Evolutionary conservation across 2,329 filamentous ascomycete genomes (phyloP).

Genomic region (Aspergillus awamori): DNA sequence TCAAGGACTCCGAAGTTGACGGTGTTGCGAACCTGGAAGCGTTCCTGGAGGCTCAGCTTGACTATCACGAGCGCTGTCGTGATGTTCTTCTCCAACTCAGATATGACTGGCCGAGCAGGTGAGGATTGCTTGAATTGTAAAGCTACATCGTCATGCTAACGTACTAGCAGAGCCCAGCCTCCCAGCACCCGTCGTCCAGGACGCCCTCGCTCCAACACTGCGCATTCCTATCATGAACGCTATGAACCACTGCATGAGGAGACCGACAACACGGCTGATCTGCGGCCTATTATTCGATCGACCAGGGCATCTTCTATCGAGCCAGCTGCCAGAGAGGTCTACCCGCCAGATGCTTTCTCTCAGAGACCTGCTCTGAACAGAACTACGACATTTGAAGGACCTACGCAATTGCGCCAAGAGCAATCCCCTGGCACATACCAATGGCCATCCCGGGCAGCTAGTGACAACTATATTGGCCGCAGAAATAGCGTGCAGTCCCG

Average conservation of each 20-base stretch:
- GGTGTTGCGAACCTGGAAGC: conserved; percentile 75
- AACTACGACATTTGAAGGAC: conserved; percentile 62
- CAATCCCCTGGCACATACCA: conserved; percentile 51
- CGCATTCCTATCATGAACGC: conserved; percentile 64
- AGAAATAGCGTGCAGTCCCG: conserved; percentile 53
- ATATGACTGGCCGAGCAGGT: conserved; percentile 68
- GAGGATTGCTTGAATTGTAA: conserved; percentile 14
- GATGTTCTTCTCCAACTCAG: conserved; percentile 75
- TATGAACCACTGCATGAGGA: conserved; percentile 62
- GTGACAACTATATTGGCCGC: conserved; percentile 56
- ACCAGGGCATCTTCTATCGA: conserved; percentile 41
- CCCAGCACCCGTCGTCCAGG: conserved; percentile 46
- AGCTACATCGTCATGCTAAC: conserved; percentile 15
- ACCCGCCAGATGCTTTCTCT: conserved; percentile 45
- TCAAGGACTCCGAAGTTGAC: conserved; percentile 87
- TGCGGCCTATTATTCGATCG: conserved; percentile 58
- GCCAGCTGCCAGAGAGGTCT: conserved; percentile 42
- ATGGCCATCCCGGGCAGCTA: conserved; percentile 56
- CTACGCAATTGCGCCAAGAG: conserved; percentile 56
- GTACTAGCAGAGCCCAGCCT: conserved; percentile 27
- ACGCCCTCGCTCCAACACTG: conserved; percentile 65
- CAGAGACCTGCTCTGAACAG: conserved; percentile 54
- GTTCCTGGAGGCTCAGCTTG: conserved; percentile 86
- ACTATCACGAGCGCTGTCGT: conserved; percentile 86
- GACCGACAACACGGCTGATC: conserved; percentile 49